phyloP scores from a whole-genome alignment of 306 rosid genomes.

The Cajanus cajan region DNA sequence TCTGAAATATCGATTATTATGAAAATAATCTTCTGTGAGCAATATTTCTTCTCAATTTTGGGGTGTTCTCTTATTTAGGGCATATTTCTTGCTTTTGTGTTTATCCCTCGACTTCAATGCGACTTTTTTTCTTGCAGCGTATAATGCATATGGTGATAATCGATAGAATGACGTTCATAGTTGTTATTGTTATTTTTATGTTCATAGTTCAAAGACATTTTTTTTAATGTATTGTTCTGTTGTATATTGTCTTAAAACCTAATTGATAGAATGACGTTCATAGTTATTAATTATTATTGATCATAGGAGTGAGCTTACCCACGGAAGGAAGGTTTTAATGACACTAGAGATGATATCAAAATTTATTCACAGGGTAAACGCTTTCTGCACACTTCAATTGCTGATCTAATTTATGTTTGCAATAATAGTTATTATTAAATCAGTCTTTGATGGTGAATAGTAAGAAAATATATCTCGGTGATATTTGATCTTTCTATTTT shows the following conservation, averaged over 20 bases:
- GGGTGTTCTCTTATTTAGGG: background rate
- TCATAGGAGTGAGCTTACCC: constrained; percentile 79
- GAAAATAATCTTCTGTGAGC: background rate
- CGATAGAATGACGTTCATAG: too few relatives aligned
- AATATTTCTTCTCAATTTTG: background rate
- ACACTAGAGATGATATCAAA: constrained; percentile 81
- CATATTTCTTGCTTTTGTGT: background rate
- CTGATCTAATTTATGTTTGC: constrained; percentile 24
- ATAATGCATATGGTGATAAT: background rate
- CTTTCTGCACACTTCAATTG: constrained; percentile 12
- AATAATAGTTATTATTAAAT: background rate
- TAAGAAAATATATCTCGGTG: constrained; percentile 7
- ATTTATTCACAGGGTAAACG: constrained; percentile 74
- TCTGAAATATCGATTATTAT: background rate
- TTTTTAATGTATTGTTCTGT: constrained; percentile 7
- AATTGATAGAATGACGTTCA: constrained; percentile 28
- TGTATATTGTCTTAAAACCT: background rate
- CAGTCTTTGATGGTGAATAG: background rate
- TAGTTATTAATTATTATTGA: constrained; percentile 35
- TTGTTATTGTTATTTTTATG: too few relatives aligned
- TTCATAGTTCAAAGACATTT: constrained; percentile 8
- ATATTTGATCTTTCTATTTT: background rate
- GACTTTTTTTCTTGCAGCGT: background rate
- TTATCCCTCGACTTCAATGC: background rate
- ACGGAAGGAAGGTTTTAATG: constrained; percentile 77